These are phyloP conservation scores for Glycine latifolia DNA, from an alignment of 306 rosid genomes.

Conservation along the genomic window DNA sequence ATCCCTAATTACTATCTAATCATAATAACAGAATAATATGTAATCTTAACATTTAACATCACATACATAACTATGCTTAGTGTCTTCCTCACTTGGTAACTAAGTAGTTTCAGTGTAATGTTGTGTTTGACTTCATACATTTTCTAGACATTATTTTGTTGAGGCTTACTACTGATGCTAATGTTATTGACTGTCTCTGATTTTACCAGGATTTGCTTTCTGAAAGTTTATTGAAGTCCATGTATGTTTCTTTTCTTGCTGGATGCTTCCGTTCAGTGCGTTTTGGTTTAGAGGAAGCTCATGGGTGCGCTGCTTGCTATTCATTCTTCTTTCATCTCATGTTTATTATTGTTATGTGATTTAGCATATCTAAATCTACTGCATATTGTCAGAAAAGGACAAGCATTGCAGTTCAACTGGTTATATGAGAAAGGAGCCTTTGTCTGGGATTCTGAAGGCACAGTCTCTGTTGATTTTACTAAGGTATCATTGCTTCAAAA, in stretches of 20 bases:
- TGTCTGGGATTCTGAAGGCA: constrained; percentile 62
- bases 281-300: constrained; percentile 94
- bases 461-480: constrained; percentile 80
- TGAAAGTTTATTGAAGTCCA: constrained; percentile 72
- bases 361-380: constrained; percentile 43
- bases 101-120: not conserved
- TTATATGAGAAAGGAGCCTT: constrained; percentile 83
- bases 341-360: constrained; percentile 29
- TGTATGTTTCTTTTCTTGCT: constrained; percentile 94
- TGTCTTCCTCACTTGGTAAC: constrained; percentile 27
- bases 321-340: constrained; percentile 36
- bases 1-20: too few species aligned
- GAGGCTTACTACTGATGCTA: constrained; percentile 34
- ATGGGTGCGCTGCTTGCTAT: constrained; percentile 75
- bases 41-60: not conserved
- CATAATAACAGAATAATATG: too few species aligned
- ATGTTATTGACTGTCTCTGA: constrained; percentile 38
- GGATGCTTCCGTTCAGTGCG: constrained; percentile 97
- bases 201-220: constrained; percentile 75
- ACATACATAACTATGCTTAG: constrained; percentile 2
- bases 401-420: constrained; percentile 98
- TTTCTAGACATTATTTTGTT: constrained; percentile 20
- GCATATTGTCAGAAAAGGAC: constrained; percentile 79
- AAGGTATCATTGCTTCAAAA: constrained; percentile 62
- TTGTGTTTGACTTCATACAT: constrained; percentile 7